Evolutionary conservation across 148 eudicot genomes (phyloP).

Genomic region (Rhododendron vialii): DNA sequence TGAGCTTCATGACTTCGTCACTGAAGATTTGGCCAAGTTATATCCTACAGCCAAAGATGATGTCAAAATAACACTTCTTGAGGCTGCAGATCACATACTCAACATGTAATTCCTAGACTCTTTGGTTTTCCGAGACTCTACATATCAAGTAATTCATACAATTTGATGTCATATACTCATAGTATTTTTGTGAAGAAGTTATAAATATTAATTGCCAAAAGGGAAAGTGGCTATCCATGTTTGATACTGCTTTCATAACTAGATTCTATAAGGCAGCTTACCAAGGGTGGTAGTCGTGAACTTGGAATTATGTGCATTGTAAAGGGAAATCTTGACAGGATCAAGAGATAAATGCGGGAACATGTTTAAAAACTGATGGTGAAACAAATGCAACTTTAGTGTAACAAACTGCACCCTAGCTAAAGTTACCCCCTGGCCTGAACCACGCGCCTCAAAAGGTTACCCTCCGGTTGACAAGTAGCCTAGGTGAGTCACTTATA

Average conservation of each 20-base stretch:
- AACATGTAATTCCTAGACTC: conserved; percentile 15
- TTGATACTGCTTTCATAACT: not conserved
- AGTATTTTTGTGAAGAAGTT: not conserved
- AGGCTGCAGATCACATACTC: conserved; percentile 23
- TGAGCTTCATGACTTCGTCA: conserved; percentile 22
- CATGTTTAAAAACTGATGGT: not conserved
- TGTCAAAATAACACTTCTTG: conserved; percentile 26
- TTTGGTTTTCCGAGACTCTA: not conserved
- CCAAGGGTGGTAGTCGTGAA: not conserved
- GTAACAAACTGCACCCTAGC: not conserved
- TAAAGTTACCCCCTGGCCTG: too few species aligned
- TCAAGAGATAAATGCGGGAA: not conserved
- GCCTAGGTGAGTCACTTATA: not conserved
- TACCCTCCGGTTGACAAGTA: not conserved
- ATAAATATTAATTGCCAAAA: not conserved
- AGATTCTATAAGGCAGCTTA: not conserved
- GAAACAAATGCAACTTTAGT: not conserved
- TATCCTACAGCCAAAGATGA: conserved; percentile 15
- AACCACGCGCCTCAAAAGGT: not conserved
- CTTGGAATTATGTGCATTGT: not conserved
- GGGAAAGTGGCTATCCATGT: not conserved
- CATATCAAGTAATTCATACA: not conserved
- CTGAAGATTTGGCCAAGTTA: conserved; percentile 17
- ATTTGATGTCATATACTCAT: not conserved
- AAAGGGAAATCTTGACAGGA: not conserved